Evolutionary conservation across 345 rosid species (phyloP).

Genomic region (Aquilaria malaccensis): DNA sequence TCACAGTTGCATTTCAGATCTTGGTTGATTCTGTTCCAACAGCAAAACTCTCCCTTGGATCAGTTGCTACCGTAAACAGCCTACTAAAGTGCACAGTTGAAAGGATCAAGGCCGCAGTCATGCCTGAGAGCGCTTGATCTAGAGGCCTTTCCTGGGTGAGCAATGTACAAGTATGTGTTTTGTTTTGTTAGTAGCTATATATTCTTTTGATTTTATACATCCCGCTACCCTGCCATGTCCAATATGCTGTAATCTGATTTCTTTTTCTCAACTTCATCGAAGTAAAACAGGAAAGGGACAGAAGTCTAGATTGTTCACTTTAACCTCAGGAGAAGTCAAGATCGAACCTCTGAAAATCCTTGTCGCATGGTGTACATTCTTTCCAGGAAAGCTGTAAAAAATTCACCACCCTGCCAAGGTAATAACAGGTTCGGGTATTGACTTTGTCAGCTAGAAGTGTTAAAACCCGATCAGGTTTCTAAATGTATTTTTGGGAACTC

Average conservation of each 20-base stretch:
- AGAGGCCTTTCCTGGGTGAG: conserved; percentile 2
- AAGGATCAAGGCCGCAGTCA: conserved; percentile 60
- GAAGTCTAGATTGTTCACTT: no score
- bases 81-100: conserved; percentile 85
- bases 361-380: conserved; percentile 19
- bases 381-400: conserved; percentile 5
- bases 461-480: not conserved
- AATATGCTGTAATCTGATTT: not conserved
- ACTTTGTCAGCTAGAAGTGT: conserved; percentile 26
- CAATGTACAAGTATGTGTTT: not conserved
- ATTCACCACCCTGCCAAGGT: conserved; percentile 19
- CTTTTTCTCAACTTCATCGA: conserved; percentile 8
- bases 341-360: conserved; percentile 54
- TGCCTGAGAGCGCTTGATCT: conserved; percentile 13
- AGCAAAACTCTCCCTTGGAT: conserved; percentile 78
- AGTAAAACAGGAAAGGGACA: no score
- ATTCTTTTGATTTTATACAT: not conserved
- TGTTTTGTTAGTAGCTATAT: not conserved
- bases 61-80: conserved; percentile 78
- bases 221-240: no score
- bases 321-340: conserved; percentile 48
- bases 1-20: conserved; percentile 85
- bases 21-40: conserved; percentile 82
- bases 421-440: conserved; percentile 65
- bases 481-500: not conserved